Evolutionary conservation across 352 stramenopile species (phyloP), one percentile per base, ranked within the genome.

Genomic region (Pythium sp.): DNA sequence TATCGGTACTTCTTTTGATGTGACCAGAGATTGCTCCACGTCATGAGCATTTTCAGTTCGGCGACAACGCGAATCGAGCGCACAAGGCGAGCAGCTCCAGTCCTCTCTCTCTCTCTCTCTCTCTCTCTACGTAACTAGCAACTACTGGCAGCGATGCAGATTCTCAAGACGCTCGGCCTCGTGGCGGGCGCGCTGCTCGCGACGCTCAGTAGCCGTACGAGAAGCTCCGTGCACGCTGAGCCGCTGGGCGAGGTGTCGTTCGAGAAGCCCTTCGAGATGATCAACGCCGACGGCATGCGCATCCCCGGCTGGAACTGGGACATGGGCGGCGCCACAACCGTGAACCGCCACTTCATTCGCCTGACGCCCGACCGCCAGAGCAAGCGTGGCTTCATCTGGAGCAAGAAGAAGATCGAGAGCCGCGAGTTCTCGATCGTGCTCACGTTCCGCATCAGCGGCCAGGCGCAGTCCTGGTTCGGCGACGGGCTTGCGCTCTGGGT

Each of bases 391-490:
- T 73, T 84, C 65, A 78, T 95, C 58, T 95, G 87, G 87, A 81
- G 80, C 69, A 90, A 84, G 55, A 60, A 92, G 64, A 79, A 79
- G 65, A 71, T 95, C 28, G 80, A 70, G 14, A 66, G 67, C 22
- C 78, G 77, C 46, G 84, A 94, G 65, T 94, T 95, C 68, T 81
- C 85, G 49, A 73, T 88, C 47, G 80, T 94, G 57, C 67, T 95
- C 47, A 94, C 84, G 60, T 94, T 94, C 74, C 87, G 87, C 64
- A 94, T 95, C 75, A 92, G 81, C 57, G 87, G 87, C 47, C 87
- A 95, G 61, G 85, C 77, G 36, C 77, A 86, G 70, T 59, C 69
- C 11, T 93, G 82, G 86, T 95, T 86, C 51, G 87, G 87, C 64
- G 87, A 95, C 64, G 87, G 86, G 3, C 72, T 95, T 62, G 85